Conservation (phyloP, 768 basidiomycete species). For the Leucosporidium yakuticum region DNA sequence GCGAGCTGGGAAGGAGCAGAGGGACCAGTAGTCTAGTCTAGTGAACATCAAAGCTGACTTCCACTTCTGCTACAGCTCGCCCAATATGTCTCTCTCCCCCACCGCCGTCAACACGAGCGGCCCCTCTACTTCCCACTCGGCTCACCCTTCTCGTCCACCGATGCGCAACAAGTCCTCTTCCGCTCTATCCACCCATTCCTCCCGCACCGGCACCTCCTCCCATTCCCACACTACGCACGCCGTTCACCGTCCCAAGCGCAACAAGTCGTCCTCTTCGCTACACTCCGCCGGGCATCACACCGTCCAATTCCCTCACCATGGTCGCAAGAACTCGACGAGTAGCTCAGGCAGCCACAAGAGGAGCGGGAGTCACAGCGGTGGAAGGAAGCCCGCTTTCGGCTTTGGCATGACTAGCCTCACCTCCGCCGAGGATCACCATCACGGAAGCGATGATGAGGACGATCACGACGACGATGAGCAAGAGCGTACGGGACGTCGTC, state of each 20-base stretch:
- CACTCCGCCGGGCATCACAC: slow-evolving; percentile 16
- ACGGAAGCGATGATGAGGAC: neutral
- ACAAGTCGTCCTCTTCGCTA: slow-evolving; percentile 28
- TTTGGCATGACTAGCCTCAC: slow-evolving; percentile 31
- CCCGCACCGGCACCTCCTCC: slow-evolving; percentile 4
- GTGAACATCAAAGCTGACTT: too few species aligned
- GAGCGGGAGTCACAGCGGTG: neutral
- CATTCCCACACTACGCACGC: too few species aligned
- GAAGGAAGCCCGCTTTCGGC: slow-evolving; percentile 15
- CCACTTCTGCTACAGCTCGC: too few species aligned
- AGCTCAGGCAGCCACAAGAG: neutral
- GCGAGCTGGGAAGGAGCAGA: too few species aligned
- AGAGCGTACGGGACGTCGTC: neutral
- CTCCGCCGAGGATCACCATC: neutral
- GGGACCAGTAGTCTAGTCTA: too few species aligned
- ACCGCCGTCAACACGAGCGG: too few species aligned
- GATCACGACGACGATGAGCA: neutral
- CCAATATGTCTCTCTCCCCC: too few species aligned
- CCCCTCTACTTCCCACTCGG: too few species aligned
- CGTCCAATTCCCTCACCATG: slow-evolving; percentile 23
- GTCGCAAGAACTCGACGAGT: neutral
- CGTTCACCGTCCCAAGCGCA: slow-evolving; percentile 11
- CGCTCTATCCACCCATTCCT: slow-evolving; percentile 22
- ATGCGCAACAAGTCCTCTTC: slow-evolving; percentile 30
- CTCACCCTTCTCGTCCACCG: neutral